Percentiles rank a stretch among this genome's conserved stretches.
Evolutionary conservation across 2,329 filamentous ascomycete species (phyloP).

Genomic region (Clonostachys chloroleuca): DNA sequence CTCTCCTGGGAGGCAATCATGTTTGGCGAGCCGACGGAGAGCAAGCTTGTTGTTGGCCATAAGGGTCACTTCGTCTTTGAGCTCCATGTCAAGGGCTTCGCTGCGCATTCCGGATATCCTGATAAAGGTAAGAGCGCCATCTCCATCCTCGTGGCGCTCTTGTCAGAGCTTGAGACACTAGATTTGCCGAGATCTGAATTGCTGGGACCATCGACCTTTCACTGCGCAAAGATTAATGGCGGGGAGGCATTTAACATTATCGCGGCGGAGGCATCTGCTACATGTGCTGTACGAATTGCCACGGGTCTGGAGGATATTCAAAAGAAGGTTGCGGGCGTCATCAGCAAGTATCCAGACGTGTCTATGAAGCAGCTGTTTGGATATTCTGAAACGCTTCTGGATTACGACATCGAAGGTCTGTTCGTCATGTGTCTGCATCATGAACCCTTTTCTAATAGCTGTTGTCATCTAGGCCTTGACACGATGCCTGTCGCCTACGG

Average conservation of each 20-base stretch:
- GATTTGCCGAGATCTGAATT: conserved; percentile 25
- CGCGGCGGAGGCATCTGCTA: conserved; percentile 26
- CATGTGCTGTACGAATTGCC: conserved; percentile 31
- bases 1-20: conserved; percentile 13
- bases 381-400: conserved; percentile 28
- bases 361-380: conserved; percentile 25
- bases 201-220: conserved; percentile 30
- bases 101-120: conserved; percentile 74
- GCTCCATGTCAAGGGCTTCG: conserved; percentile 61
- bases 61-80: conserved; percentile 19
- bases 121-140: conserved; percentile 37
- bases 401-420: conserved; percentile 30
- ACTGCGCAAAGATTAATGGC: conserved; percentile 29
- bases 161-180: conserved; percentile 20
- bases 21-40: conserved; percentile 16
- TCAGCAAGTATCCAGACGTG: conserved; percentile 22
- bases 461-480: conserved; percentile 6
- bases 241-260: conserved; percentile 32
- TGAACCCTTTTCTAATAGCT: too few species aligned
- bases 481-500: conserved; percentile 28
- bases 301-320: conserved; percentile 25
- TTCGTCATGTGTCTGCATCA: too few species aligned
- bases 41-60: conserved; percentile 14
- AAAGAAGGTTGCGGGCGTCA: conserved; percentile 19
- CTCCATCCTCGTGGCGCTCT: conserved; percentile 18